Conservation (phyloP, 176 grass and related monocot species). For the Canna indica region DNA sequence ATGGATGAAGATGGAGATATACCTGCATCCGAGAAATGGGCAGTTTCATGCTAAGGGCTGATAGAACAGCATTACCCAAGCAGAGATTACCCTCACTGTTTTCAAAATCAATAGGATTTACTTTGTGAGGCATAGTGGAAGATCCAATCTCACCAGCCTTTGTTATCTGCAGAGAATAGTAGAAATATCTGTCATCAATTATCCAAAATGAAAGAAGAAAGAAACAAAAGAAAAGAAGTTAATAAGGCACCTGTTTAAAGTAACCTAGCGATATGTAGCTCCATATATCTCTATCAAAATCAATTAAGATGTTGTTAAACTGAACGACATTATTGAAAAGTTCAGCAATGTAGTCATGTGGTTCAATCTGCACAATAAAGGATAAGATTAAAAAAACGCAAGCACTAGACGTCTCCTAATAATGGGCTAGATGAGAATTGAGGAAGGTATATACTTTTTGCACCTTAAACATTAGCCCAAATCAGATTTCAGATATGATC, state of each 20-base stretch:
- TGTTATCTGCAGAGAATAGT: conserved; percentile 45
- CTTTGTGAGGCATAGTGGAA: conserved; percentile 98
- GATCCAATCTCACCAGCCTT: conserved; percentile 94
- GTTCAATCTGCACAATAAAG: conserved; percentile 63
- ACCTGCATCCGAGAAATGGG: conserved; percentile 94
- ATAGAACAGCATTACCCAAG: conserved; percentile 49
- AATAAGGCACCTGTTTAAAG: conserved; percentile 78
- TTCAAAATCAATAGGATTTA: conserved; percentile 99
- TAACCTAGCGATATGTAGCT: conserved; percentile 86
- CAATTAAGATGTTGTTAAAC: conserved; percentile 84
- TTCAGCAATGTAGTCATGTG: conserved; percentile 92
- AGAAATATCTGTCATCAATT: conserved; percentile 16
- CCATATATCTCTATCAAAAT: conserved; percentile 94
- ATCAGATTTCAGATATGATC: not conserved
- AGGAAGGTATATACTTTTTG: conserved; percentile 3
- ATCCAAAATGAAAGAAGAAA: no score
- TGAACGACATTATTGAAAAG: conserved; percentile 74
- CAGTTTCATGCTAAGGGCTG: conserved; percentile 77
- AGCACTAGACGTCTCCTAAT: not conserved
- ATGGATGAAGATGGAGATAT: conserved; percentile 9
- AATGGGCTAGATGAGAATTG: conserved; percentile 10
- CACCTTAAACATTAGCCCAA: no score
- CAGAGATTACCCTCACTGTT: conserved; percentile 89
- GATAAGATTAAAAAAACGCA: not conserved
- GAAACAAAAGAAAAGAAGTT: conserved; percentile 13